phyloP scores from a whole-genome alignment of 108 stramenopile genomes.

The Nitzschia sp. region DNA sequence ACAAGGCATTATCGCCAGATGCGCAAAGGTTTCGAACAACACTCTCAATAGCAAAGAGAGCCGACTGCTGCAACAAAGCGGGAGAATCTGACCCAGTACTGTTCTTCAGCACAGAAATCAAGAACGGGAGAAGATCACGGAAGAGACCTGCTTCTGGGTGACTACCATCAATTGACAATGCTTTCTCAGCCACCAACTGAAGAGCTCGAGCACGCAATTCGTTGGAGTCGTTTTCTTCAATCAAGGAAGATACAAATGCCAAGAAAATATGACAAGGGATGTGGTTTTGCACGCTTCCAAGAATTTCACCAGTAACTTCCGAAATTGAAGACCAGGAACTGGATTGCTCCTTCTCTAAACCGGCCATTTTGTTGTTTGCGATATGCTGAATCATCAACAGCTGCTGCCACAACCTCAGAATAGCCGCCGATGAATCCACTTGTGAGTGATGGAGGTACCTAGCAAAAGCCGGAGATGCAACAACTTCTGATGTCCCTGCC shows the following conservation, averaged over 20 bases:
- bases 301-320: constrained; percentile 45
- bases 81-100: constrained; percentile 23
- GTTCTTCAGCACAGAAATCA: constrained; percentile 40
- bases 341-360: constrained; percentile 18
- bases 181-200: constrained; percentile 61
- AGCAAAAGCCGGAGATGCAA: constrained; percentile 2
- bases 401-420: constrained; percentile 66
- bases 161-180: constrained; percentile 39
- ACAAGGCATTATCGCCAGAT: not conserved
- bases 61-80: constrained; percentile 55
- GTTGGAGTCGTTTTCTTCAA: constrained; percentile 57
- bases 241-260: constrained; percentile 65
- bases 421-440: constrained; percentile 4
- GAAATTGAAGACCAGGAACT: constrained; percentile 51
- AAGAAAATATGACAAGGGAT: constrained; percentile 77
- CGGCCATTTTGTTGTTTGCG: constrained; percentile 28
- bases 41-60: constrained; percentile 69
- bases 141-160: constrained; percentile 72
- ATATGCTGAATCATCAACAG: constrained; percentile 58
- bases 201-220: constrained; percentile 65
- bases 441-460: constrained; percentile 14
- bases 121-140: constrained; percentile 68
- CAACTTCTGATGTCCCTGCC: constrained; percentile 17
- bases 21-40: constrained; percentile 31
- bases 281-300: constrained; percentile 54